A percentile compares a stretch with the other conserved stretches of the same genome.
Evolutionary conservation across 768 basidiomycete genomes (phyloP).

Genomic region (Leucogyrophana mollusca): DNA sequence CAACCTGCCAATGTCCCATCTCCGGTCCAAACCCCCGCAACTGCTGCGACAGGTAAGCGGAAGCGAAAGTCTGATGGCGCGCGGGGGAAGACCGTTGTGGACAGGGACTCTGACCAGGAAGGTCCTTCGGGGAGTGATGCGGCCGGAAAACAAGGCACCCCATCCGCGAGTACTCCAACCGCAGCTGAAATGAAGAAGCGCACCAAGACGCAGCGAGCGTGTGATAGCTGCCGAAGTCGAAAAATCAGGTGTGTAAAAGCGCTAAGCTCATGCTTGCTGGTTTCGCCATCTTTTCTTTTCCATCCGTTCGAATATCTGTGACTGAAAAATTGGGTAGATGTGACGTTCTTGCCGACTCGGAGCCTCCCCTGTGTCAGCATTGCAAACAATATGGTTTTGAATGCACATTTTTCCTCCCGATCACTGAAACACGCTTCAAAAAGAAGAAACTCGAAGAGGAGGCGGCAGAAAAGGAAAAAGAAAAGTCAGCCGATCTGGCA

Average conservation of each 20-base stretch:
- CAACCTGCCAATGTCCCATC: slow-evolving; percentile 32
- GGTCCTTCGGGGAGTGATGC: slow-evolving; percentile 49
- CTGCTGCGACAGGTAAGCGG: slow-evolving; percentile 47
- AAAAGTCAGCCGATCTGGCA: slow-evolving; percentile 22
- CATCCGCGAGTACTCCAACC: slow-evolving; percentile 24
- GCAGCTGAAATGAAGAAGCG: slow-evolving; percentile 76
- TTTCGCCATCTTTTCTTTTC: not conserved
- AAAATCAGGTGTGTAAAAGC: slow-evolving; percentile 85
- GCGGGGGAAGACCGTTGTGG: slow-evolving; percentile 36
- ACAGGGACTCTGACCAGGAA: slow-evolving; percentile 64
- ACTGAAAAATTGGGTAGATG: no score
- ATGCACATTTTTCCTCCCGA: slow-evolving; percentile 97
- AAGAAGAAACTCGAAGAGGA: slow-evolving; percentile 88
- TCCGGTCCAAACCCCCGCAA: slow-evolving; percentile 31
- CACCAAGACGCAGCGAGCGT: slow-evolving; percentile 90
- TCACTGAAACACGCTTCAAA: slow-evolving; percentile 98
- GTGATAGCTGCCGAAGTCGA: slow-evolving; percentile 86
- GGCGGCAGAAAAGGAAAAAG: slow-evolving; percentile 38
- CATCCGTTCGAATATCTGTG: not conserved
- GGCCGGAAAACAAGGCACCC: slow-evolving; percentile 30
- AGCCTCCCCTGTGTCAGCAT: slow-evolving; percentile 86
- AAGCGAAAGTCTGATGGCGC: slow-evolving; percentile 54
- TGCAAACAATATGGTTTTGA: slow-evolving; percentile 93
- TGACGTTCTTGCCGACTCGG: slow-evolving; percentile 78
- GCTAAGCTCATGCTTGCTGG: no score